These are phyloP conservation scores for Phytopythium vexans DNA, from an alignment of 352 stramenopile species.

Conservation along the genomic window DNA sequence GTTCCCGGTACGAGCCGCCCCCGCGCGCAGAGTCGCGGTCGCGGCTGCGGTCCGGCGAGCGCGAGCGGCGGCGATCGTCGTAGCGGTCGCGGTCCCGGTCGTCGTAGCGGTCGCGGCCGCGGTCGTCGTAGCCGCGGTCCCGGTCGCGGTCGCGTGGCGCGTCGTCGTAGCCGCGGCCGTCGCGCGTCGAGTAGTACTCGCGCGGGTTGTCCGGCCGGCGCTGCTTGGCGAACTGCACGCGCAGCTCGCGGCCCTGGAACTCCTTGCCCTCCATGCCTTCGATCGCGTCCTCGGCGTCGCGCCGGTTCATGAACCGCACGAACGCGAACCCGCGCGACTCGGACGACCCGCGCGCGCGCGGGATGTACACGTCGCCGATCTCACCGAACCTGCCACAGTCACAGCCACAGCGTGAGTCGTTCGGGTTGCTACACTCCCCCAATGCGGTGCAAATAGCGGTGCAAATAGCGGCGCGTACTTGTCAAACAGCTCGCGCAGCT, in stretches of 20 bases:
- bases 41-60: constrained; percentile 32
- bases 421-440: background rate
- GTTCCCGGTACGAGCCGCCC: constrained; percentile 33
- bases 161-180: constrained; percentile 24
- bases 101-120: constrained; percentile 21
- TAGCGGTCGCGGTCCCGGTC: constrained; percentile 28
- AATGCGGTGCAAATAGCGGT: too few species aligned
- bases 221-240: constrained; percentile 79
- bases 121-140: constrained; percentile 15
- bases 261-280: constrained; percentile 68
- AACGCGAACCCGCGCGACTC: constrained; percentile 86
- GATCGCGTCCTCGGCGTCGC: constrained; percentile 87
- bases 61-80: constrained; percentile 35
- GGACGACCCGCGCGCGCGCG: constrained; percentile 63
- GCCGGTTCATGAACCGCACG: constrained; percentile 86
- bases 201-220: constrained; percentile 70
- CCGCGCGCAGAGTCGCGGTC: constrained; percentile 16
- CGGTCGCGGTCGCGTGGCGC: constrained; percentile 14
- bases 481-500: constrained; percentile 62
- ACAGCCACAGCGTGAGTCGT: background rate
- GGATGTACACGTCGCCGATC: constrained; percentile 84
- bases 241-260: constrained; percentile 66
- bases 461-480: too few species aligned
- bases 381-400: constrained; percentile 39
- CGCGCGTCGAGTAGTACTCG: constrained; percentile 58